Evolutionary conservation across 176 grass and related monocot genomes (phyloP).

Genomic region (Zoysia japonica): DNA sequence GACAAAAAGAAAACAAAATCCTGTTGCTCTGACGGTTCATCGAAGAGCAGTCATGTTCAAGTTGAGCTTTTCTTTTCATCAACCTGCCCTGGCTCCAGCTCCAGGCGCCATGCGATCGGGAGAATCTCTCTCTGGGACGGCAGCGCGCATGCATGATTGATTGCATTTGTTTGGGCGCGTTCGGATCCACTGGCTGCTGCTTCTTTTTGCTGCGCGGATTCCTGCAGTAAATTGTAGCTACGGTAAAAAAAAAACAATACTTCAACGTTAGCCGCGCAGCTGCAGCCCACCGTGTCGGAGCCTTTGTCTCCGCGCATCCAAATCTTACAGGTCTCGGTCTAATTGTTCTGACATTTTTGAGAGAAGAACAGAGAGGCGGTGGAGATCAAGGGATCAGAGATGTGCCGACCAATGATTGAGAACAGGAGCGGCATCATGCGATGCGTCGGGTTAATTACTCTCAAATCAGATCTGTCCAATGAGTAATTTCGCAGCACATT

Average conservation of each 20-base stretch:
- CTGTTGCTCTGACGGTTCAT: not conserved
- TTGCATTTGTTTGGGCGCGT: not conserved
- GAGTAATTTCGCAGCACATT: not conserved
- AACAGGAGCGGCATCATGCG: constrained; percentile 2
- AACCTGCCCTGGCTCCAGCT: not conserved
- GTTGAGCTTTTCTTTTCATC: not conserved
- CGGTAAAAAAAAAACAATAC: too few relatives aligned
- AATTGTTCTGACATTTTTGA: not conserved
- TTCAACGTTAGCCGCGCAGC: too few relatives aligned
- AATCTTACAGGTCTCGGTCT: too few relatives aligned
- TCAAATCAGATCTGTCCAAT: not conserved
- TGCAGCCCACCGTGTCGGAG: too few relatives aligned
- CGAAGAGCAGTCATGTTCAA: not conserved
- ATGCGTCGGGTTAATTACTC: constrained; percentile 22
- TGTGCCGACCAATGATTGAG: constrained; percentile 29
- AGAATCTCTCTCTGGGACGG: not conserved
- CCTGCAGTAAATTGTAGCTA: too few relatives aligned
- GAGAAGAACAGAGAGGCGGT: not conserved
- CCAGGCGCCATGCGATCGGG: not conserved
- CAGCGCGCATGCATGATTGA: not conserved
- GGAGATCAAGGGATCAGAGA: not conserved
- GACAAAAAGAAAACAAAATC: not conserved
- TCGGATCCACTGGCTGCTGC: too few relatives aligned
- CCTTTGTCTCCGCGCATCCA: too few relatives aligned
- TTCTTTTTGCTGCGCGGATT: too few relatives aligned